Conservation (phyloP, 2,329 filamentous ascomycete species). For the Aspergillus piperis region DNA sequence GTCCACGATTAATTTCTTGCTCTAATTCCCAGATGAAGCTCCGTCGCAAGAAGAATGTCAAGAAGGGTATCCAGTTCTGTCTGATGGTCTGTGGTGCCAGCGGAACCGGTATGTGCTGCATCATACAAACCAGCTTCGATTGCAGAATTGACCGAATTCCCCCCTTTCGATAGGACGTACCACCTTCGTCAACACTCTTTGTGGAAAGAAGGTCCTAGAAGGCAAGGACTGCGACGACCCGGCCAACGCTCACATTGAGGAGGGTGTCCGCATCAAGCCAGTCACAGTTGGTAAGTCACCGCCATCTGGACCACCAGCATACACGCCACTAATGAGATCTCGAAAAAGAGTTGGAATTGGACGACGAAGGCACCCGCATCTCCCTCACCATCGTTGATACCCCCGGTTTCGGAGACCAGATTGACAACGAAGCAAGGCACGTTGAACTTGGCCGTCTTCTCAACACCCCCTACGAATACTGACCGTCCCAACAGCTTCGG, state of each 20-base stretch:
- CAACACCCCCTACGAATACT: slow-evolving; percentile 18
- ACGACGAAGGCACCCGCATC: slow-evolving; percentile 97
- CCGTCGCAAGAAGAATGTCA: slow-evolving; percentile 99
- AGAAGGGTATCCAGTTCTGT: slow-evolving; percentile 99
- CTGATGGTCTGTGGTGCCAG: slow-evolving; percentile 99
- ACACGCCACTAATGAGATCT: slow-evolving; percentile 9
- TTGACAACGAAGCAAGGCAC: slow-evolving; percentile 97
- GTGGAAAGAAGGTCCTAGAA: slow-evolving; percentile 85
- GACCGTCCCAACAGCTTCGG: slow-evolving; percentile 67
- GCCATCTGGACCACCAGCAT: slow-evolving; percentile 5
- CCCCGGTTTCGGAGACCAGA: slow-evolving; percentile 96
- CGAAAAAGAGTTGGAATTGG: slow-evolving; percentile 73
- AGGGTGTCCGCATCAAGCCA: slow-evolving; percentile 97
- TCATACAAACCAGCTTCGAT: slow-evolving; percentile 4
- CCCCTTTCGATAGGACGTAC: slow-evolving; percentile 69
- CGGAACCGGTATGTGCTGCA: slow-evolving; percentile 74
- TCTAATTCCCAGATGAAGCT: slow-evolving; percentile 73
- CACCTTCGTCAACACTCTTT: slow-evolving; percentile 99
- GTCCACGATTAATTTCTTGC: slow-evolving; percentile 15
- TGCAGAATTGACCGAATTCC: slow-evolving; percentile 16
- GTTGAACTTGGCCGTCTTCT: slow-evolving; percentile 25
- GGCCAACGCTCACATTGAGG: slow-evolving; percentile 83
- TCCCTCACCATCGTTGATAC: slow-evolving; percentile 98
- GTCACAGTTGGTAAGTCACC: slow-evolving; percentile 84
- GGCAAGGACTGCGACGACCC: slow-evolving; percentile 94